phyloP scores from a whole-genome alignment of 1,284 basidiomycete genomes.

The Papiliotrema laurentii region DNA sequence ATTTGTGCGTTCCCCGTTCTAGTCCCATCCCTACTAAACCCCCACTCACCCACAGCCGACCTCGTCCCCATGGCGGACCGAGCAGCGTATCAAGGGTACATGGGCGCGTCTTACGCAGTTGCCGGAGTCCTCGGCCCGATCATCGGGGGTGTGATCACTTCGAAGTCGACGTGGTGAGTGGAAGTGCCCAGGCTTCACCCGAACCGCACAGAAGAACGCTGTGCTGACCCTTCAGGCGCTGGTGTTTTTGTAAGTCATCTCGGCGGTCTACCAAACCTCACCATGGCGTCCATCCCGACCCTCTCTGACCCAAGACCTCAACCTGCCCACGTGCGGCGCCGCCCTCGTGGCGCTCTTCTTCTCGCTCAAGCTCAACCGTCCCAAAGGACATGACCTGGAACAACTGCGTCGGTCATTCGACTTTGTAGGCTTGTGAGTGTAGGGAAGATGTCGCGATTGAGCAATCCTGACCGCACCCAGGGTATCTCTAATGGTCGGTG shows the following conservation, averaged over 20 bases:
- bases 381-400: slow-evolving; percentile 43
- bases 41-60: slow-evolving; percentile 19
- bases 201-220: neutral
- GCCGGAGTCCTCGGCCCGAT: slow-evolving; percentile 46
- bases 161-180: slow-evolving; percentile 22
- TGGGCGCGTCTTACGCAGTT: slow-evolving; percentile 41
- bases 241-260: slow-evolving; percentile 25
- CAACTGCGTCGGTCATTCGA: slow-evolving; percentile 37
- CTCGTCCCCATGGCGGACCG: slow-evolving; percentile 33
- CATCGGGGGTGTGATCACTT: slow-evolving; percentile 43
- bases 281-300: neutral
- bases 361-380: slow-evolving; percentile 22
- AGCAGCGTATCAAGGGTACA: slow-evolving; percentile 42
- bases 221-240: slow-evolving; percentile 17
- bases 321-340: slow-evolving; percentile 51
- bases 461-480: slow-evolving; percentile 10
- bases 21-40: no score
- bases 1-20: slow-evolving; percentile 6
- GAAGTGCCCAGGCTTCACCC: neutral
- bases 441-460: neutral
- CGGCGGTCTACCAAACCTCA: no score
- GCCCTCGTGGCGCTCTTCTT: slow-evolving; percentile 60
- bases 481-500: slow-evolving; percentile 63
- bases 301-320: slow-evolving; percentile 10
- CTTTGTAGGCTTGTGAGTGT: slow-evolving; percentile 32